Evolutionary conservation across 192 early-diverging fungal species (phyloP).

Genomic region (Backusella psychrophila): DNA sequence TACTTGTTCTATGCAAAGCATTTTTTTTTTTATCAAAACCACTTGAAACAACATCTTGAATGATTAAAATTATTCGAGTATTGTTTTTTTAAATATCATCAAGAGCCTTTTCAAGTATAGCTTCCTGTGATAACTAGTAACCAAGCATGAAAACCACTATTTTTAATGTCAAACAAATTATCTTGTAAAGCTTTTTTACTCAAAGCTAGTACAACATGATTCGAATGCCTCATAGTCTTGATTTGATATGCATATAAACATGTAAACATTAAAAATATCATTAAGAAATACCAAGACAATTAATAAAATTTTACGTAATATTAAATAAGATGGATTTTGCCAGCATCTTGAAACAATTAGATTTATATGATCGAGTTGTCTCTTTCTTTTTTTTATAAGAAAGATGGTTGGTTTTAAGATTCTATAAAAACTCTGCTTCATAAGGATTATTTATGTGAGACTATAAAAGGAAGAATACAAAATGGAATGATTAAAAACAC

Average conservation of each 20-base stretch:
- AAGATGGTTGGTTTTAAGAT: background rate
- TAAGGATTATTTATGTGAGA: background rate
- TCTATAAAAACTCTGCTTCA: background rate
- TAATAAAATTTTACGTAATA: background rate
- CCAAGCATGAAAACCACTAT: background rate
- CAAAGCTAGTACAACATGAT: background rate
- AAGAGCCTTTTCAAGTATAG: background rate
- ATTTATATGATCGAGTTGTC: background rate
- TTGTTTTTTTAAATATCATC: background rate
- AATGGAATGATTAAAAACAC: background rate
- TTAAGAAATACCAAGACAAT: too few relatives aligned
- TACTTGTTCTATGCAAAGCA: too few relatives aligned
- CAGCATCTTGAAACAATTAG: background rate
- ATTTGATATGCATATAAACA: background rate
- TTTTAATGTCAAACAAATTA: background rate
- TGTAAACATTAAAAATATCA: background rate
- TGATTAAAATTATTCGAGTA: background rate
- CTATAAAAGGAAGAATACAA: background rate
- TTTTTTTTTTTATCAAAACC: too few relatives aligned
- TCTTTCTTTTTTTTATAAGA: background rate
- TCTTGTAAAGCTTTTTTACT: too few relatives aligned
- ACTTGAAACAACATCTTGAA: background rate
- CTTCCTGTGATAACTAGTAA: background rate
- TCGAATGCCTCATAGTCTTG: background rate
- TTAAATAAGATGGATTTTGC: background rate